Conservation (phyloP, 1,284 basidiomycete genomes). For the Schizophyllum commune region DNA sequence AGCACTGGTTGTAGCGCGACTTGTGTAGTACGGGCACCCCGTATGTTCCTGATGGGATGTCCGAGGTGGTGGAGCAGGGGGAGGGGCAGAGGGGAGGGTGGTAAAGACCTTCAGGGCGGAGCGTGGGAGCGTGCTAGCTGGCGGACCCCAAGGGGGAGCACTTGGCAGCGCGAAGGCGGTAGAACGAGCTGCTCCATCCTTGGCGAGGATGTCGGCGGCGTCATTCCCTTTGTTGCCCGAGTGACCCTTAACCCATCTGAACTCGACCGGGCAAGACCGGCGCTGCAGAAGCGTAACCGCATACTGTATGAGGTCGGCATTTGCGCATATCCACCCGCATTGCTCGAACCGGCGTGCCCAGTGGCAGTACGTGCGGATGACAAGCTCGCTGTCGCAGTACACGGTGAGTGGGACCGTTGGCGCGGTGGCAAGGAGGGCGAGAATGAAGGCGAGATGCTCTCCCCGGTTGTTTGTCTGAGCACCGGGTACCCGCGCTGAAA, state of each 20-base stretch:
- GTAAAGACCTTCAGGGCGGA: no score
- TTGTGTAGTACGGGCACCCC: background rate
- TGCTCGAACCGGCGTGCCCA: background rate
- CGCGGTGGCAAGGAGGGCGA: background rate
- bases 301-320: constrained; percentile 1
- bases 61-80: no score
- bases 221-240: background rate
- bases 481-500: background rate
- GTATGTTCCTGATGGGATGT: background rate
- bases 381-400: background rate
- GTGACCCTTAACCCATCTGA: constrained; percentile 1
- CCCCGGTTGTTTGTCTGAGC: constrained; percentile 2
- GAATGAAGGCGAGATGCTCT: background rate
- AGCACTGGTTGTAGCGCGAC: background rate
- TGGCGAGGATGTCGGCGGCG: constrained; percentile 1
- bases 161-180: no score
- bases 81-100: no score
- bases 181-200: no score
- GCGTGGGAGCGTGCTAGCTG: no score
- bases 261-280: background rate
- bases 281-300: background rate
- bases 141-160: no score
- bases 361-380: background rate
- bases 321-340: constrained; percentile 1
- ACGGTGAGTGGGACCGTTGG: background rate